Base-by-base conservation (phyloP, 257 asterid species). In the Echites panduratus region DNA sequence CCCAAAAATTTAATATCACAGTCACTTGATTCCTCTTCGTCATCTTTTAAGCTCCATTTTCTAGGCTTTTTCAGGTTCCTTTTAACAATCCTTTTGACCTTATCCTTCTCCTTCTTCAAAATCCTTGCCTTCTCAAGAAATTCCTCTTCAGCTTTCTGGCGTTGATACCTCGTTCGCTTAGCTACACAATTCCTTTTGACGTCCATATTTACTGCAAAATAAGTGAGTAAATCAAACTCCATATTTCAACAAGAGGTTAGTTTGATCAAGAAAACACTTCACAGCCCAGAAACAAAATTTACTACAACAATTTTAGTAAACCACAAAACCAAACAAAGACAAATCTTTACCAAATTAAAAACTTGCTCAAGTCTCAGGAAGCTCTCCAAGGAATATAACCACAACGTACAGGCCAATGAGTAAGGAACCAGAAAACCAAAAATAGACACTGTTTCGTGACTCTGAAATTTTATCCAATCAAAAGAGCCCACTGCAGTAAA, bases 111-210 rank as follows among this genome's bases (percentile, higher is more conserved):
- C 1, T 49, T 22, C 66, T 69, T 49, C 73, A 40, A n/a, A 26
- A 9, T 66, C 45, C 43, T 35, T 2, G 24, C 54, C 29, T 70
- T 26, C 8, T 24, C 57, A 53, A 48, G 44, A 2, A 35, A 24
- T 35, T 47, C 5, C 17, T 53, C 75, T 7, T 59, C 69, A 35
- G 40, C 29, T 38, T 63, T 52, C 9, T 22, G 16, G 8, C 0
- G n/a, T 22, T 66, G 63, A 52, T 41, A 22, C 63, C 76, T 63
- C 22, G 80, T 70, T 72, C 76, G 9, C 50, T 47, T 68, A 10
- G 80, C 67, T 64, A 76, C 62, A 29, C 9, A 19, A 3, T 14
- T 16, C 26, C 9, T 54, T 11, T 4, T 6, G 7, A 22, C 35
- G 24, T 70, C 68, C 76, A 76, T 76, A 52, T 49, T 20, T 40